These are phyloP conservation scores for Aurinia saxatilis DNA, from an alignment of 345 rosid species.

Conservation along the genomic window DNA sequence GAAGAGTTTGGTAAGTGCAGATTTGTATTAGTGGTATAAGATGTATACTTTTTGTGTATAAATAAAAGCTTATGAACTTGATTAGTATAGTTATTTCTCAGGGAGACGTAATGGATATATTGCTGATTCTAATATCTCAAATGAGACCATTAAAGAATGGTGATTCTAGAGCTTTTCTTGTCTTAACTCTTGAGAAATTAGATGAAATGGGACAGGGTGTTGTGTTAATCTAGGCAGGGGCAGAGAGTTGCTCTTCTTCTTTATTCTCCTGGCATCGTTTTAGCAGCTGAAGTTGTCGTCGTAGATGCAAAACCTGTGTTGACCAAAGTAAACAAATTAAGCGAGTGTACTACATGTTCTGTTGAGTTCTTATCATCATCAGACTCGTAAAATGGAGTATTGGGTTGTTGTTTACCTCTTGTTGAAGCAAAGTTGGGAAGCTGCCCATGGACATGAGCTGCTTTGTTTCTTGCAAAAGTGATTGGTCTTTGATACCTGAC, in stretches of 20 bases:
- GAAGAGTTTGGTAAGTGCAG: no score
- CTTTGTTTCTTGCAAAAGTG: slow-evolving; percentile 45
- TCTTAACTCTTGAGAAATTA: slow-evolving; percentile 4
- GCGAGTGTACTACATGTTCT: no score
- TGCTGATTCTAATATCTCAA: not conserved
- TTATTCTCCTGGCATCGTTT: slow-evolving; percentile 66
- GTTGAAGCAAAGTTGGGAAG: slow-evolving; percentile 75
- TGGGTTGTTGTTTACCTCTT: slow-evolving; percentile 50
- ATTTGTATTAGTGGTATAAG: no score
- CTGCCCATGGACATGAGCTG: slow-evolving; percentile 43
- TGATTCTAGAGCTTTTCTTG: not conserved
- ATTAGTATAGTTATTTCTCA: slow-evolving; percentile 8
- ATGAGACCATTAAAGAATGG: not conserved
- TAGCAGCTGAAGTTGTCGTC: slow-evolving; percentile 57
- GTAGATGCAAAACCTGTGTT: slow-evolving; percentile 61
- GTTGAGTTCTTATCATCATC: no score
- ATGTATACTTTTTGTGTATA: not conserved
- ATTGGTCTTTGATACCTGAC: slow-evolving; percentile 56
- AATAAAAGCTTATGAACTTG: slow-evolving; percentile 6
- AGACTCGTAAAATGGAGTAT: not conserved
- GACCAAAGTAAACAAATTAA: not conserved
- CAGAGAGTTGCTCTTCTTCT: slow-evolving; percentile 63
- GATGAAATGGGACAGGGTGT: not conserved
- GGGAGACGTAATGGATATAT: no score
- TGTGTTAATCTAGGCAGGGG: slow-evolving; percentile 30